Evolutionary conservation across 108 stramenopile genomes (phyloP), one percentile per base, ranked within the genome.

Genomic region (Skeletonema menzelii): DNA sequence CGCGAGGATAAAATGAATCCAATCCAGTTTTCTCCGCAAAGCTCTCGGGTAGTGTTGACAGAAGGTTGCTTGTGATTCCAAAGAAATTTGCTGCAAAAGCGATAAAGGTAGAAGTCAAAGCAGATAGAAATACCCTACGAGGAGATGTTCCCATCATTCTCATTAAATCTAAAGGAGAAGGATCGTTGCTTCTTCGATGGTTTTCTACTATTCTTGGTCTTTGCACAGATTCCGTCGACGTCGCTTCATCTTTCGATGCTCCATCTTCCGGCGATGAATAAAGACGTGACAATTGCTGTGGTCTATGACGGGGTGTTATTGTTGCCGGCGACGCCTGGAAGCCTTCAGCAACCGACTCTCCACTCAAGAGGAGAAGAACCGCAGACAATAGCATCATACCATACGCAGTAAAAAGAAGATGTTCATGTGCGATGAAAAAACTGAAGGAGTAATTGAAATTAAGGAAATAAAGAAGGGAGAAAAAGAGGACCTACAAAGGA

Each of bases 21-120:
- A 92, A 59, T 12, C 87, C 86, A 10, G 82, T 65, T 20, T 68
- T 70, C 68, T 92, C 91, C 22, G 82, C 84, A 27, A 66, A 65
- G 24, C 81, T 80, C 77, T 88, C 87, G 27, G 88, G 88, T 17
- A 92, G 12, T 7, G 42, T 7, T 5, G 72, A 62, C 32, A 92
- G 64, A 11, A 92, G 24, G n/a, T 71, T 59, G 34, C 86, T 87
- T 1, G 91, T 92, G 24, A 88, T 68, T 3, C 91, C 91, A 17
- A 89, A 79, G 20, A 92, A 85, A 60, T 92, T 92, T 3, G 82
- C 88, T 20, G 82, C 76, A 46, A 92, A 55, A 1, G 91, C 91
- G 69, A 92, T 92, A 26, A 70, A 76, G 11, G 82, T 74, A 7
- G 91, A 80, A 1, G 91, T 82, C 13, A 70, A 22, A 19, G 69